phyloP scores from a whole-genome alignment of 768 basidiomycete genomes.

The Boletus tomentosulus region DNA sequence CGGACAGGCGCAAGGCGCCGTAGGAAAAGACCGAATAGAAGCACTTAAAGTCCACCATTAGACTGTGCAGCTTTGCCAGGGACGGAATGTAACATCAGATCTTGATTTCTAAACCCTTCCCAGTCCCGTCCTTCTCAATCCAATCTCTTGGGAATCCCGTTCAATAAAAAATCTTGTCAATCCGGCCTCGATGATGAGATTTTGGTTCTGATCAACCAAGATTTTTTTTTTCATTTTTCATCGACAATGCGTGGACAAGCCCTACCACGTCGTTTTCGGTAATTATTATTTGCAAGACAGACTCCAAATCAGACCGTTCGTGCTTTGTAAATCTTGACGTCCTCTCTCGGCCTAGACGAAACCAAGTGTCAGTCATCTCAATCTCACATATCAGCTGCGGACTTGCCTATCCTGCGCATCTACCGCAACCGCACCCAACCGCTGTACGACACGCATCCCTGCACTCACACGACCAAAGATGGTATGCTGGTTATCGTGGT shows the following conservation, averaged over 20 bases:
- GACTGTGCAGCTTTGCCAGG: no score
- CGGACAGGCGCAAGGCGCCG: no score
- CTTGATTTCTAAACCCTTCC: no score
- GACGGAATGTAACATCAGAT: no score
- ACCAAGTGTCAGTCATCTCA: not conserved
- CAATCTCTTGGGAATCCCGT: no score
- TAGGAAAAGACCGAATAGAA: no score
- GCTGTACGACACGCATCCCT: slow-evolving; percentile 90
- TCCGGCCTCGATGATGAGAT: no score
- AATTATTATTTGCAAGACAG: not conserved
- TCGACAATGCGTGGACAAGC: not conserved
- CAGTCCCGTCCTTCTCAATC: no score
- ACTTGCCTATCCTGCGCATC: slow-evolving; percentile 84
- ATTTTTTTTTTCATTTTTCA: not conserved
- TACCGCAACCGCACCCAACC: slow-evolving; percentile 85
- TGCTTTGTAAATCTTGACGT: slow-evolving; percentile 88
- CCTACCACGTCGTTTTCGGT: no score
- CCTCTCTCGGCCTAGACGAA: slow-evolving; percentile 52
- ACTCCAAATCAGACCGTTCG: slow-evolving; percentile 20
- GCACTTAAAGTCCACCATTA: no score
- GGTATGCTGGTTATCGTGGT: slow-evolving; percentile 79
- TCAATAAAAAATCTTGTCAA: no score
- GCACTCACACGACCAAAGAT: slow-evolving; percentile 87
- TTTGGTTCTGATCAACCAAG: no score
- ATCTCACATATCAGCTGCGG: not conserved